Conservation (phyloP, 441 rosid species). For the Euphorbia schlechtendalii region DNA sequence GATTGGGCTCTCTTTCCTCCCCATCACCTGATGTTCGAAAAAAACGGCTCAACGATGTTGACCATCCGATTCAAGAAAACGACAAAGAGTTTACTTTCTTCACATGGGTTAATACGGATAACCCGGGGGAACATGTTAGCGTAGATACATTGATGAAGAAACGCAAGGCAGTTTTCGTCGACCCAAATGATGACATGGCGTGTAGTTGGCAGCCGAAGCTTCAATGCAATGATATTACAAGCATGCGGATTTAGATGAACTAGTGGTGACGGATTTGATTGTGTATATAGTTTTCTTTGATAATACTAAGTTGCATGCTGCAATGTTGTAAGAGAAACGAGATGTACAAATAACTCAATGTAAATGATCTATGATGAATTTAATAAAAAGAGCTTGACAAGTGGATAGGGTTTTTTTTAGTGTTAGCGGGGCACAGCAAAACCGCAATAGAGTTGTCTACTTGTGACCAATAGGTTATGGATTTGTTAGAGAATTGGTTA, state of each 20-base stretch:
- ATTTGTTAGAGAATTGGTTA: too few species aligned
- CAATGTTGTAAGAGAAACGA: slow-evolving; percentile 15
- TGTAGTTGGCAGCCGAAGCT: slow-evolving; percentile 36
- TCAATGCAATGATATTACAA: slow-evolving; percentile 25
- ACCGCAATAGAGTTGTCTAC: slow-evolving; percentile 21
- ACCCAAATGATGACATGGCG: slow-evolving; percentile 19
- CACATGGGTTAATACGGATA: too few species aligned
- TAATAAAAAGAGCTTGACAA: too few species aligned
- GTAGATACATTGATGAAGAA: slow-evolving; percentile 25
- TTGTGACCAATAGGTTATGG: too few species aligned
- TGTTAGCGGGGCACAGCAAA: too few species aligned
- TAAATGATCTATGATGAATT: slow-evolving; percentile 10
- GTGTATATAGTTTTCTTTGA: slow-evolving; percentile 8
- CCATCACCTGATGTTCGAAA: slow-evolving; percentile 11
- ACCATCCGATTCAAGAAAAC: too few species aligned
- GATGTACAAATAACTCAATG: slow-evolving; percentile 28
- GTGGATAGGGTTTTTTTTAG: too few species aligned
- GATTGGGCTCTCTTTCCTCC: slow-evolving; percentile 64
- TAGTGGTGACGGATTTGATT: slow-evolving; percentile 1
- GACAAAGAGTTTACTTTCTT: too few species aligned
- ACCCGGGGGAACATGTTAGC: too few species aligned
- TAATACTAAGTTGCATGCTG: slow-evolving; percentile 19
- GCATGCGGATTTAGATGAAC: slow-evolving; percentile 19
- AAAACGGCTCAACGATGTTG: too few species aligned
- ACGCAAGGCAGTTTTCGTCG: slow-evolving; percentile 30